These are phyloP conservation scores for Myochromella boudieri DNA, from an alignment of 768 basidiomycete species.

Conservation along the genomic window DNA sequence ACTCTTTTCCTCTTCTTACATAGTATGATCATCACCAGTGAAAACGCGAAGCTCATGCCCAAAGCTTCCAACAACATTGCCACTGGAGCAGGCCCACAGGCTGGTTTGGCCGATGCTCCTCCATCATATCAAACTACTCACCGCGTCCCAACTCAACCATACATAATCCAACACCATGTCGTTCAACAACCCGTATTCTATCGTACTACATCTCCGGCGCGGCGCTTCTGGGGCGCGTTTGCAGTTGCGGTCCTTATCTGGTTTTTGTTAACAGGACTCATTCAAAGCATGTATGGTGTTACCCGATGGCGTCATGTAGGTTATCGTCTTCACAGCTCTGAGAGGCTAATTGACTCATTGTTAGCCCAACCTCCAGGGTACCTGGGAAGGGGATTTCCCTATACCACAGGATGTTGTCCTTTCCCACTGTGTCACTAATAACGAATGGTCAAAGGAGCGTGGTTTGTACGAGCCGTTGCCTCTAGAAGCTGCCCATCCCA, in stretches of 20 bases:
- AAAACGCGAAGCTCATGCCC: slow-evolving; percentile 11
- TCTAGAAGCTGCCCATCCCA: too few relatives aligned
- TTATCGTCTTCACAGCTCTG: neutral
- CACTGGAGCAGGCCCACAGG: slow-evolving; percentile 1
- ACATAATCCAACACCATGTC: slow-evolving; percentile 4
- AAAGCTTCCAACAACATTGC: neutral
- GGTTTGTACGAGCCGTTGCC: too few relatives aligned
- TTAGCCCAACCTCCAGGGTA: slow-evolving; percentile 1
- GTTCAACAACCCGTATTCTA: slow-evolving; percentile 1
- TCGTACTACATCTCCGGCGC: slow-evolving; percentile 15
- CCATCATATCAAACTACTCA: slow-evolving; percentile 11
- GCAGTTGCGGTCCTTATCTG: slow-evolving; percentile 19
- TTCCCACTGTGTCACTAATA: slow-evolving; percentile 5
- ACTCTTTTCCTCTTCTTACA: neutral
- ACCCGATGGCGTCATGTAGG: slow-evolving; percentile 12
- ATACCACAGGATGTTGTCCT: slow-evolving; percentile 16
- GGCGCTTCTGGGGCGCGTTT: slow-evolving; percentile 24
- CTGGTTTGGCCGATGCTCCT: slow-evolving; percentile 4
- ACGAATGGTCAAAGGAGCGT: slow-evolving; percentile 12
- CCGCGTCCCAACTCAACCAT: slow-evolving; percentile 3
- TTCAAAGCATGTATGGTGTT: slow-evolving; percentile 16
- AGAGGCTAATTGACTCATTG: too few relatives aligned
- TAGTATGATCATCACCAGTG: slow-evolving; percentile 14
- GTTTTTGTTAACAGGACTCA: slow-evolving; percentile 17
- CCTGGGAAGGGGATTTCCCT: slow-evolving; percentile 15